These are phyloP conservation scores for Kwoniella sp. DNA, from an alignment of 768 basidiomycete genomes.

Conservation along the genomic window DNA sequence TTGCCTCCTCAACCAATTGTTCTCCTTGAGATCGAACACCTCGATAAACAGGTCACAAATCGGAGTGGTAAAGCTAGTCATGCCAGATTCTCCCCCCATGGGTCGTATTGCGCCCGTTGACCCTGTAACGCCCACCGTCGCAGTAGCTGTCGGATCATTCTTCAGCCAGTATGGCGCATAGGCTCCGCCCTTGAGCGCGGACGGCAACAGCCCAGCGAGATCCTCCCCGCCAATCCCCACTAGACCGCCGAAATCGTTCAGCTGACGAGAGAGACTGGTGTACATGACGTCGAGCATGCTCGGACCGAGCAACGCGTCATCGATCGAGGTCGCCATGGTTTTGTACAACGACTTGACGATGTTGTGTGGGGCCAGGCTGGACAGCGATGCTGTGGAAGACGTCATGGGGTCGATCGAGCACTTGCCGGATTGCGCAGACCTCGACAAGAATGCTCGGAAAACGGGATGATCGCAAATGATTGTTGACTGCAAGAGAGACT, in stretches of 20 bases:
- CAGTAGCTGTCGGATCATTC: conserved; percentile 2
- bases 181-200: conserved; percentile 13
- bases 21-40: conserved; percentile 90
- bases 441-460: conserved; percentile 60
- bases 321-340: conserved; percentile 87
- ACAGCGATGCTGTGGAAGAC: conserved; percentile 46
- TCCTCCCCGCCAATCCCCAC: conserved; percentile 28
- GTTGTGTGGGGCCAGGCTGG: conserved; percentile 49
- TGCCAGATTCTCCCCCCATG: conserved; percentile 79
- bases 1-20: conserved; percentile 92
- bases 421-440: conserved; percentile 14
- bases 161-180: conserved; percentile 16
- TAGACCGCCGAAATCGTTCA: conserved; percentile 34
- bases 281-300: conserved; percentile 43
- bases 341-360: conserved; percentile 84
- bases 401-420: conserved; percentile 6
- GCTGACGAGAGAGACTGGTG: conserved; percentile 28
- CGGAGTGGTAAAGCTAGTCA: conserved; percentile 82
- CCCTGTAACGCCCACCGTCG: not conserved
- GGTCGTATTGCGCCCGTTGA: conserved; percentile 52
- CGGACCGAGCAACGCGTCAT: conserved; percentile 91
- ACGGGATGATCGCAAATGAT: conserved; percentile 61
- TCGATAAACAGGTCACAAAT: conserved; percentile 91
- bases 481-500: conserved; percentile 19
- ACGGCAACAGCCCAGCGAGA: conserved; percentile 20